Base-by-base conservation (phyloP, 2,329 filamentous ascomycete species). In the Boeremia exigua region DNA sequence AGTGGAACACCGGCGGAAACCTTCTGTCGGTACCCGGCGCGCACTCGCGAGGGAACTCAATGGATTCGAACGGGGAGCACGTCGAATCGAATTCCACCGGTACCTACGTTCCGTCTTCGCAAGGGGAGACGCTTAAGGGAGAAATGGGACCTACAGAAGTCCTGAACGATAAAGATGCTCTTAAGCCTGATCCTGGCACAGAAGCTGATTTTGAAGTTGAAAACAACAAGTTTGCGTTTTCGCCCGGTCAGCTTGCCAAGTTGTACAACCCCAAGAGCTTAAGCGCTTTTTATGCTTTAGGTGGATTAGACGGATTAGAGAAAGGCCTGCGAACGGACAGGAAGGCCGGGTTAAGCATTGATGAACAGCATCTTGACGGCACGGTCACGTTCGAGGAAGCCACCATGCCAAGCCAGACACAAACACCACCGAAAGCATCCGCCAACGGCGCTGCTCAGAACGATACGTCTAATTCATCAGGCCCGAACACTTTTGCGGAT, bases 211-310 rank as follows among this genome's bases (percentile, higher is more conserved):
- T 96, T 66, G 67, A 85, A 38, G 83, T 94, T 10, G 82, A 88
- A 6, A 68, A 75, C 50, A 96, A 95, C 72, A 88, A 89, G 0
- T 96, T 96, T 69, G 92, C 91, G 14, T 96, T 92, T 71, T 86
- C 87, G 2, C 88, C 88, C 10, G 92, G 93, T 12, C 88, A 96
- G 69, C 81, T 97, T 60, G 88, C 87, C 59, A 94, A 94, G 76
- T 78, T 95, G 6, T 80, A 92, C 47, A 93, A 93, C 61, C 90
- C 91, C 0, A 95, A 95, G 76, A 92, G 83, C 65, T 79, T 90
- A 57, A 80, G 84, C 25, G 90, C 90, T 4, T 92, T 93, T 59
- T 86, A 89, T 63, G 89, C 89, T 6, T 75, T 95, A 2, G 91
- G 91, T 50, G 91, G 91, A 44, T 72, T 94, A 6, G 78, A 77